A percentile compares a stretch with the other conserved stretches of the same genome.
phyloP scores from a whole-genome alignment of 106 monocot genomes.

The Xerophyta viscosa region DNA sequence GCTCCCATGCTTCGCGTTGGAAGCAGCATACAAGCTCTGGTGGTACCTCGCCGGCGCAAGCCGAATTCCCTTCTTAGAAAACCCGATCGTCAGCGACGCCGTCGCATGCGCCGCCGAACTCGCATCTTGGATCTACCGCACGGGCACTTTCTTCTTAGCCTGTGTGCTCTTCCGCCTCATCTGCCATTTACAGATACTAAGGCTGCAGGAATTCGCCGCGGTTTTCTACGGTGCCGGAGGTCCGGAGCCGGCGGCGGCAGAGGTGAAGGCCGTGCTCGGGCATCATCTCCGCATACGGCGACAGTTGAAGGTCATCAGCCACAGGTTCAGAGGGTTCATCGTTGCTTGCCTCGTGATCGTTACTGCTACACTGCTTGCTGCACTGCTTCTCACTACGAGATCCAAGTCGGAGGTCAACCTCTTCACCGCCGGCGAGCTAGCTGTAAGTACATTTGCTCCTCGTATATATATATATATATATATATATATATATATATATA shows the following conservation, averaged over 20 bases:
- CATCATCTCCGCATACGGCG: constrained; percentile 57
- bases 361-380: constrained; percentile 41
- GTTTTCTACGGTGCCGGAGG: constrained; percentile 19
- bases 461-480: too few relatives aligned
- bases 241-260: constrained; percentile 36
- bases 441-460: too few relatives aligned
- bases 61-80: constrained; percentile 45
- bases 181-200: constrained; percentile 72
- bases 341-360: constrained; percentile 28
- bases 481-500: too few relatives aligned
- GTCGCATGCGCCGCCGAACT: constrained; percentile 54
- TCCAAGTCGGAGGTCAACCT: constrained; percentile 28
- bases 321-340: constrained; percentile 56
- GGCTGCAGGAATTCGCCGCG: constrained; percentile 60
- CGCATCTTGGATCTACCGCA: constrained; percentile 77
- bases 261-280: constrained; percentile 37
- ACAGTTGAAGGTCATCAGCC: constrained; percentile 61
- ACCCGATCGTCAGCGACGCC: constrained; percentile 29
- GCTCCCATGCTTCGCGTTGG: constrained; percentile 52
- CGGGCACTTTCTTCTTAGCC: constrained; percentile 49
- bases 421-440: constrained; percentile 60
- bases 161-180: constrained; percentile 79
- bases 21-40: constrained; percentile 69
- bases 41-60: constrained; percentile 53
- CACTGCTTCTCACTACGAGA: constrained; percentile 39